Base-by-base conservation (phyloP, 2,329 filamentous ascomycete species). In the Byssothecium circinans region DNA sequence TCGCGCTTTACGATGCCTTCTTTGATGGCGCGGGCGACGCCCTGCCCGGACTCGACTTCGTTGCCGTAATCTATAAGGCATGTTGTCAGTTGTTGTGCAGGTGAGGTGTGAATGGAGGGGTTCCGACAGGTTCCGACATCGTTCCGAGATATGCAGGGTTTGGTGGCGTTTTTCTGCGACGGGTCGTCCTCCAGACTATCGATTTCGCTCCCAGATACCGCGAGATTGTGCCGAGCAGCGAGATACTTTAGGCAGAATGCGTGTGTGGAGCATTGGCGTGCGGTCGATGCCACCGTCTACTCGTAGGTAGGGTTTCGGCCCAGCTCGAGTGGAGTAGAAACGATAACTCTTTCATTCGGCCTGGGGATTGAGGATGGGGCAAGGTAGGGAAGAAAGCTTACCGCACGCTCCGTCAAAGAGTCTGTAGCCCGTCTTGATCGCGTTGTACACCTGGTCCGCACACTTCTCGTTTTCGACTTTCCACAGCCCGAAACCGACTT, bases 1-100 rank as follows among this genome's bases (percentile, higher is more conserved):
- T 88, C 84, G 38, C 68, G 65, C 58, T 70, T 69, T 20, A 68
- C 64, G 37, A 70, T 54, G 20, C 68, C 68, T 8, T 71, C 68
- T 48, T 70, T 70, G 62, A 71, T 69, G 36, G 67, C 67, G 34
- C 64, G 64, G 36, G 68, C 65, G 18, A 71, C 61, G 48, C 67
- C 68, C 36, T 69, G 58, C 18, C 67, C 68, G 43, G 57, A 61
- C 50, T 70, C 68, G 47, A 66, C 62, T 54, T 71, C 66, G 52
- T 71, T 71, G 43, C 67, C 68, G 46, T 71, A 71, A 45, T 70
- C 68, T 70, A 43, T 45, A 46, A 20, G 36, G 41, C 52, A 29
- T 52, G 50, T 50, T 7, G 18, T 25, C 43, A 17, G 22, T 22
- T 20, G 47, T 35, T 34, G 22, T 19, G 17, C 8, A 17, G 33